Evolutionary conservation across 2,329 filamentous ascomycete genomes (phyloP).

Genomic region (Eutypa lata): DNA sequence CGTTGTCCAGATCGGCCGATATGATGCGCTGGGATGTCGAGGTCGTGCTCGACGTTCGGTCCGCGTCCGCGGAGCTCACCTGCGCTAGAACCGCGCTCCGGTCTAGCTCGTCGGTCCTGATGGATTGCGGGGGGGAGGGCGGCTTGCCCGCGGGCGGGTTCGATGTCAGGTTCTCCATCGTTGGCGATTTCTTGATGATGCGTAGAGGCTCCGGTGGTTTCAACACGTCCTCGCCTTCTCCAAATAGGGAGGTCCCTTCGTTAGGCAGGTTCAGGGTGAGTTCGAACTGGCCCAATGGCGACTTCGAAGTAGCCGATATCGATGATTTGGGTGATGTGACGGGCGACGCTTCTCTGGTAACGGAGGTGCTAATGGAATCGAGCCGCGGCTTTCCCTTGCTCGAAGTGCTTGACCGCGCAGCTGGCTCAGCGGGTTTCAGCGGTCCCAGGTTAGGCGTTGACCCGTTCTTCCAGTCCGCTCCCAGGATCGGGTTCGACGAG

Average conservation of each 20-base stretch:
- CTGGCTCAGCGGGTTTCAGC: constrained; percentile 28
- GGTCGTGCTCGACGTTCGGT: constrained; percentile 18
- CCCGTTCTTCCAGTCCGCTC: constrained; percentile 31
- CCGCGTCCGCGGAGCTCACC: constrained; percentile 8
- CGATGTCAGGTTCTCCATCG: constrained; percentile 3
- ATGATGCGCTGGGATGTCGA: constrained; percentile 17
- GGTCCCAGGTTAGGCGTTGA: constrained; percentile 34
- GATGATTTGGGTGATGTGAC: constrained; percentile 9
- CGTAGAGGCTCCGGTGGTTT: constrained; percentile 19
- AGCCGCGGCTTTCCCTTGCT: constrained; percentile 39
- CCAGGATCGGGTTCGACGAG: constrained; percentile 26
- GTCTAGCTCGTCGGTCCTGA: constrained; percentile 19
- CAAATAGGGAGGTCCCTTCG: constrained; percentile 25
- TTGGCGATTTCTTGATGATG: constrained; percentile 17
- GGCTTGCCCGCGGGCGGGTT: constrained; percentile 19
- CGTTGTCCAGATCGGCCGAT: constrained; percentile 18
- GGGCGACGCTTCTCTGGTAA: constrained; percentile 26
- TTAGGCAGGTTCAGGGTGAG: constrained; percentile 29
- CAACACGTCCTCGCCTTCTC: constrained; percentile 25
- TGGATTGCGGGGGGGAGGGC: constrained; percentile 34
- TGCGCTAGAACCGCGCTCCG: constrained; percentile 9
- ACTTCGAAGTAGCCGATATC: constrained; percentile 27
- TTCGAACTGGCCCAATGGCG: constrained; percentile 39
- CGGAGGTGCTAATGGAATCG: constrained; percentile 48
- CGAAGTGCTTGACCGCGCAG: constrained; percentile 28